Percentiles rank a stretch among this genome's conserved stretches.
These are phyloP conservation scores for Micractinium conductrix DNA, from an alignment of 139 green algal species.

Conservation along the genomic window DNA sequence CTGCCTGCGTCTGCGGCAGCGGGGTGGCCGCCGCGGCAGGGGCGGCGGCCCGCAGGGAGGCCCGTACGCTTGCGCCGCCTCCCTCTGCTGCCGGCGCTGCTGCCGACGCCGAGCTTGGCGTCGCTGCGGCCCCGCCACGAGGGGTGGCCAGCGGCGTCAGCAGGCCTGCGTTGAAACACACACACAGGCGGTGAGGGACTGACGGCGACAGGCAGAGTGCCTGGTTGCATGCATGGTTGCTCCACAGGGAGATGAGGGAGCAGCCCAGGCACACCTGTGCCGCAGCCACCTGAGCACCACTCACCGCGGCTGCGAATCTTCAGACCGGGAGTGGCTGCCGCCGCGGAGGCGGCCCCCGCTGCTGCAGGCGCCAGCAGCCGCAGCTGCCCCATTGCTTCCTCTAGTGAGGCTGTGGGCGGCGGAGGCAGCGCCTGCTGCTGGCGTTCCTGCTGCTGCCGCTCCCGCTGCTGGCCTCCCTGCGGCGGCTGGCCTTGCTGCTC, in stretches of 20 bases:
- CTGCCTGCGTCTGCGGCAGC: background rate
- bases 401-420: background rate
- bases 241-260: background rate
- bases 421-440: background rate
- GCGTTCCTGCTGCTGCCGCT: background rate
- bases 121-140: background rate
- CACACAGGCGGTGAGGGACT: background rate
- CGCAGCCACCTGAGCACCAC: background rate
- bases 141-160: background rate
- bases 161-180: background rate
- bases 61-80: background rate
- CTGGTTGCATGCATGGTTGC: background rate
- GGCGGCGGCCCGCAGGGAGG: background rate
- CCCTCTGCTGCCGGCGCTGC: too few relatives aligned
- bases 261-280: background rate
- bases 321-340: background rate
- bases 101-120: background rate
- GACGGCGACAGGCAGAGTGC: background rate
- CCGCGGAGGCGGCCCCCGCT: background rate
- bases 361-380: conserved; percentile 10
- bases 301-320: conserved; percentile 8
- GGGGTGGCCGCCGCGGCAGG: background rate
- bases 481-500: background rate
- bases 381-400: conserved; percentile 1
- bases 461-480: background rate